Conservation (phyloP, 257 asterid species). For the Schizonepeta tenuifolia region DNA sequence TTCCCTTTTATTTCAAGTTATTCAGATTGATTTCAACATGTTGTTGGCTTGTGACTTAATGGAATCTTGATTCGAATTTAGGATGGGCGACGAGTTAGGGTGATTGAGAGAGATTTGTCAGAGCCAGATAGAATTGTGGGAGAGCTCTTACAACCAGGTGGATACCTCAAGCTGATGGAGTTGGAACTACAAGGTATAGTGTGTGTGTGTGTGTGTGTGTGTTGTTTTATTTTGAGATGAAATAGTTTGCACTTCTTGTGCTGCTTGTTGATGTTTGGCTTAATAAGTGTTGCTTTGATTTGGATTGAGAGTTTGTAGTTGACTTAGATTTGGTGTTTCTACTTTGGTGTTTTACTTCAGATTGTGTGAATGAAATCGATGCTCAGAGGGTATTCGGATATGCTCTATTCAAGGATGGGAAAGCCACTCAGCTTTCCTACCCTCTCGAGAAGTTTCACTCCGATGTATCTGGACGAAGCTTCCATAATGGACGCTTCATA, state of each 20-base stretch:
- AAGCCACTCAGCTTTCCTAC: constrained; percentile 73
- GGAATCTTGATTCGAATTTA: constrained; percentile 34
- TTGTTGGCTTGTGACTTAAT: not conserved
- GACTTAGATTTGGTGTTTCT: constrained; percentile 15
- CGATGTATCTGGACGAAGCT: constrained; percentile 92
- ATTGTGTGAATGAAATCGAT: constrained; percentile 86
- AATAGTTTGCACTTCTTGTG: too few species aligned
- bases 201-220: not conserved
- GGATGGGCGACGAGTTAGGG: constrained; percentile 84
- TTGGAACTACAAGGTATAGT: constrained; percentile 76
- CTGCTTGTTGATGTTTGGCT: constrained; percentile 2
- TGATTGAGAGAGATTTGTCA: constrained; percentile 84
- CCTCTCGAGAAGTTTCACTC: constrained; percentile 83
- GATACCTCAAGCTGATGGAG: constrained; percentile 85
- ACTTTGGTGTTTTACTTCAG: constrained; percentile 40
- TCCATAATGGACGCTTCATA: constrained; percentile 90
- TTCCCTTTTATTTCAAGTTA: not conserved
- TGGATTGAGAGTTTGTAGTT: constrained; percentile 10
- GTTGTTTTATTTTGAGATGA: too few species aligned
- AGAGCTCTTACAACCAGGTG: constrained; percentile 94
- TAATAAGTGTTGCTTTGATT: not conserved
- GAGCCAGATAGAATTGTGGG: constrained; percentile 97
- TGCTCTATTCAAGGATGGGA: constrained; percentile 93
- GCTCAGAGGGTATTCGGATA: constrained; percentile 92
- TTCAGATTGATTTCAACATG: not conserved